Conservation (phyloP, 192 early-diverging fungal genomes). For the Coemansia nantahalensis region DNA sequence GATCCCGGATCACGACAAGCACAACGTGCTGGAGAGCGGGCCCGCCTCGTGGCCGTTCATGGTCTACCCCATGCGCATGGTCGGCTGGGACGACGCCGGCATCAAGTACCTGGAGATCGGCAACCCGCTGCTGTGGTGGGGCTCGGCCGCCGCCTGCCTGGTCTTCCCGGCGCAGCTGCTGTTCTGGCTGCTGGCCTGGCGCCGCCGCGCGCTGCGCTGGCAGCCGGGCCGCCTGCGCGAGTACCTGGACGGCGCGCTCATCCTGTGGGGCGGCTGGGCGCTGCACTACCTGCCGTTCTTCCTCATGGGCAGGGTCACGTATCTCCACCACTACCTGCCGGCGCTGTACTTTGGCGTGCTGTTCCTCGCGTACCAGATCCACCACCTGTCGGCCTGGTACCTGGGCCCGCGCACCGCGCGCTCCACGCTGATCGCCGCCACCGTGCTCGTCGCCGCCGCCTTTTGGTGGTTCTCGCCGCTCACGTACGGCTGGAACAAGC, state of each 20-base stretch:
- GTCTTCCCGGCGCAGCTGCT: conserved; percentile 34
- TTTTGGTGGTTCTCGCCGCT: conserved; percentile 54
- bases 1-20: conserved; percentile 70
- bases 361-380: conserved; percentile 54
- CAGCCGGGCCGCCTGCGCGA: conserved; percentile 49
- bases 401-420: background rate
- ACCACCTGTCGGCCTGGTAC: conserved; percentile 54
- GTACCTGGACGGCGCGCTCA: conserved; percentile 55
- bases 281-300: conserved; percentile 75
- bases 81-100: conserved; percentile 63
- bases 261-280: conserved; percentile 65
- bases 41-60: conserved; percentile 68
- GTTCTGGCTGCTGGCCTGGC: conserved; percentile 52
- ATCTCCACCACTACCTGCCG: conserved; percentile 76
- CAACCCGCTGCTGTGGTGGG: conserved; percentile 64
- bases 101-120: conserved; percentile 72
- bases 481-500: conserved; percentile 47
- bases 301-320: conserved; percentile 77
- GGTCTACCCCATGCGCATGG: conserved; percentile 65
- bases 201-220: conserved; percentile 49
- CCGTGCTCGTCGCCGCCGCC: conserved; percentile 2
- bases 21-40: conserved; percentile 60
- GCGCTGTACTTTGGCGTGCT: conserved; percentile 73
- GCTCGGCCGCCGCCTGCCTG: conserved; percentile 20
- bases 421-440: background rate